Evolutionary conservation across 148 eudicot genomes (phyloP).

Genomic region (Amaranthus hypochondriacus): DNA sequence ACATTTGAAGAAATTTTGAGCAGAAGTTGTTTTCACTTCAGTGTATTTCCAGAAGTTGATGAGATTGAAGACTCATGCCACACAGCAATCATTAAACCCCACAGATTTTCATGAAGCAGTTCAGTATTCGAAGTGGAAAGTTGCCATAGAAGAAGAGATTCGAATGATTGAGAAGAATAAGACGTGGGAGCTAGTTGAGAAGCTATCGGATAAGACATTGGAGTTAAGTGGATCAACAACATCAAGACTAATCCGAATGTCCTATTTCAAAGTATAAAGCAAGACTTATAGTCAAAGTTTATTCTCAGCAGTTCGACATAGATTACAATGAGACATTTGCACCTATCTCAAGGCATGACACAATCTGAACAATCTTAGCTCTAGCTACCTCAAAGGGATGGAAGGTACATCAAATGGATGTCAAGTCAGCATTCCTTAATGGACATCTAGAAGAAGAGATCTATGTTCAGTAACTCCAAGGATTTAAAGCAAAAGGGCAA

Average conservation of each 20-base stretch:
- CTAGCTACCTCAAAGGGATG: no score
- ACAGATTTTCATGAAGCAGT: no score
- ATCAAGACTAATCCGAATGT: constrained; percentile 11
- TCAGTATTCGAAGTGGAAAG: background rate
- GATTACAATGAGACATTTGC: no score
- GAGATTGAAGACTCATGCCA: constrained; percentile 11
- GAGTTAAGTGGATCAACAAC: constrained; percentile 22
- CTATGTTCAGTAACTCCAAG: no score
- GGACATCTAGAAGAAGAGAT: background rate
- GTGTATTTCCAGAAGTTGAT: background rate
- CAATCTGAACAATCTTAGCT: no score
- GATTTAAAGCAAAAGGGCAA: no score
- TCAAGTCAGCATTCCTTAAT: constrained; percentile 5
- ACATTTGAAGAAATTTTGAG: no score
- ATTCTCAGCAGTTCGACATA: no score
- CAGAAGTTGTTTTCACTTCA: no score
- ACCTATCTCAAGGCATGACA: no score
- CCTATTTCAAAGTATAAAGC: no score
- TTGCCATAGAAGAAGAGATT: constrained; percentile 17
- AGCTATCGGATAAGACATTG: background rate
- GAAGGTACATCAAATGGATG: background rate
- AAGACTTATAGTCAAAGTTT: no score
- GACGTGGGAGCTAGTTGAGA: constrained; percentile 14
- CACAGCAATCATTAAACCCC: constrained; percentile 4
- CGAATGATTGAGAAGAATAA: constrained; percentile 6